Base-by-base conservation (phyloP, 768 basidiomycete genomes). In the Serendipita vermifera region DNA sequence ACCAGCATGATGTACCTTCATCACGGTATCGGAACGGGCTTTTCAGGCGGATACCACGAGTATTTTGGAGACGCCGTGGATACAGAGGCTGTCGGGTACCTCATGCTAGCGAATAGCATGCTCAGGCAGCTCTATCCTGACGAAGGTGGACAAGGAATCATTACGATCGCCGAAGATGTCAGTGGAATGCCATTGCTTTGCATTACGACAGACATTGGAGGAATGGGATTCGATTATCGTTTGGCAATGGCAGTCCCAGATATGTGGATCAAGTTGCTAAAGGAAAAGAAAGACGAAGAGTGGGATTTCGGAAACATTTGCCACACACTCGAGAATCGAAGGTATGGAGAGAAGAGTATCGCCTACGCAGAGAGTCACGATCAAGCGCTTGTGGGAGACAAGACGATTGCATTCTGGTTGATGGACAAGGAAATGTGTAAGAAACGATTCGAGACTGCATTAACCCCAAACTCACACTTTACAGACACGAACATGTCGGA, bases 381-480 rank as follows among this genome's bases (percentile, higher is more conserved):
- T 69, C 96, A 99, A 67, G 94, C 96, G 13, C 77, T 99, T 27
- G 96, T 99, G 0, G 96, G 96, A 11, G 96, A 99, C 73, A 99
- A 99, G 74, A 98, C 94, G 2, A 65, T 99, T 40, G 96, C 96
- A 3, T 99, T 99, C 71, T 99, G 96, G 96, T 70, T 98, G 57
- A 99, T 99, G 96, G 96, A 99, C 70, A 94, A 94, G 71, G 96
- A 98, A 70, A 99, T 99, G 96, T 97, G 93, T 92, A 75, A 63
- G 81, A 32, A 17, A 5, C 55, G 20, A 24, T 32, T 35, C 33
- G 1, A 33, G 3, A 43, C 20, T 33, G 38, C 20, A 22, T 13
- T n/a, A 33, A 26, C 48, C 24, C 5, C 15, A 55, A 38, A 2
- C 2, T 9, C 36, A 26, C 17, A n/a, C n/a, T n/a, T 26, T 7